These are phyloP conservation scores for Juncus effusus DNA, from an alignment of 176 grass and related monocot species.

Conservation along the genomic window DNA sequence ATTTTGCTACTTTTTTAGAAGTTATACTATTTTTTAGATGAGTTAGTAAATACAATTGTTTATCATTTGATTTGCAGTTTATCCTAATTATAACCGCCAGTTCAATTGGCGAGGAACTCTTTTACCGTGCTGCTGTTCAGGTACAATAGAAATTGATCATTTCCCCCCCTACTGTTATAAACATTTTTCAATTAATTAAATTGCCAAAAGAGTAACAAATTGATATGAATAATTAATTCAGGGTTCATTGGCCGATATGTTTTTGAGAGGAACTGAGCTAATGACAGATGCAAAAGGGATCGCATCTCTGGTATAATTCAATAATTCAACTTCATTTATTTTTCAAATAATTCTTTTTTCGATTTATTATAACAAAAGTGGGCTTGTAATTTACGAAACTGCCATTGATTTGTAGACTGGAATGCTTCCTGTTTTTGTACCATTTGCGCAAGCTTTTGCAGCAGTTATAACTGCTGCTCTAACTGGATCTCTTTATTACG, in stretches of 20 bases:
- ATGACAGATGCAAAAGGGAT: conserved; percentile 89
- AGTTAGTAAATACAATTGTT: background rate
- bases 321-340: background rate
- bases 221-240: conserved; percentile 22
- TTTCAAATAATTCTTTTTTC: conserved; percentile 6
- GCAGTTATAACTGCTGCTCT: conserved; percentile 86
- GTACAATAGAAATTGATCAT: conserved; percentile 30
- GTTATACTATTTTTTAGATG: background rate
- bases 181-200: conserved; percentile 2
- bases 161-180: background rate
- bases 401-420: conserved; percentile 46
- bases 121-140: conserved; percentile 90
- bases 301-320: conserved; percentile 54
- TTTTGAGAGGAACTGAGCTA: conserved; percentile 74
- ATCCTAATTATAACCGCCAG: conserved; percentile 76
- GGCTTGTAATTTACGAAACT: conserved; percentile 3
- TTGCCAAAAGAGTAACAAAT: background rate
- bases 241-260: conserved; percentile 81
- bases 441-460: conserved; percentile 92
- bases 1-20: background rate
- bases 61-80: conserved; percentile 41
- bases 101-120: conserved; percentile 85
- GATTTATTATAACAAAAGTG: background rate
- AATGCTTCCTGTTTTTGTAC: conserved; percentile 74
- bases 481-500: conserved; percentile 82